phyloP scores from a whole-genome alignment of 1,284 basidiomycete species.

The Mycosarcoma mackinlayi region DNA sequence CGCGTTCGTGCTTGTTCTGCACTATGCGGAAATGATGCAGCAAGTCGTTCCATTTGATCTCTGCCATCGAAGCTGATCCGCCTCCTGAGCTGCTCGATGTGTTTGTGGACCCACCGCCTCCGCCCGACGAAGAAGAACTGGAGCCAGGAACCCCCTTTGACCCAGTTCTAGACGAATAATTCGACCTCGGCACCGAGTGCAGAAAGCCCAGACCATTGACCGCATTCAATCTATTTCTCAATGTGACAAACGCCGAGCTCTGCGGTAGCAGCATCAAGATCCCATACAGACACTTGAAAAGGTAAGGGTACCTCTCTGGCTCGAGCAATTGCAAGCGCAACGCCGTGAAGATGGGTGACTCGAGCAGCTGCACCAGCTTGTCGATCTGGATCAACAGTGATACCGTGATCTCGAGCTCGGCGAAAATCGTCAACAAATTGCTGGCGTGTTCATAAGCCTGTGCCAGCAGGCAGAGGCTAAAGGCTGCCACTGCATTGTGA shows the following conservation, averaged over 20 bases:
- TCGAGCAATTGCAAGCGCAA: slow-evolving; percentile 96
- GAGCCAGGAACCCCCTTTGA: slow-evolving; percentile 9
- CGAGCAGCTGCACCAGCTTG: slow-evolving; percentile 96
- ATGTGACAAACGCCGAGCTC: slow-evolving; percentile 92
- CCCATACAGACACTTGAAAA: slow-evolving; percentile 98
- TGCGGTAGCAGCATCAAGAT: slow-evolving; percentile 97
- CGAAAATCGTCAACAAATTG: slow-evolving; percentile 94
- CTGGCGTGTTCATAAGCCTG: slow-evolving; percentile 99
- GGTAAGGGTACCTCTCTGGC: slow-evolving; percentile 92
- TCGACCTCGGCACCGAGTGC: slow-evolving; percentile 79
- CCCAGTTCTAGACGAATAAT: slow-evolving; percentile 12
- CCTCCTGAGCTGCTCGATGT: slow-evolving; percentile 2
- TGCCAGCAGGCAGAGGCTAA: slow-evolving; percentile 92
- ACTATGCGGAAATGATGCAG: slow-evolving; percentile 63
- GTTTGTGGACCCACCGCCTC: slow-evolving; percentile 4
- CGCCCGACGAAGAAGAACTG: slow-evolving; percentile 7
- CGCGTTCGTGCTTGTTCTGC: slow-evolving; percentile 63
- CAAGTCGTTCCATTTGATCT: slow-evolving; percentile 64
- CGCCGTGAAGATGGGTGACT: slow-evolving; percentile 97
- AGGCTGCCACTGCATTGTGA: slow-evolving; percentile 96
- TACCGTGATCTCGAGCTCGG: slow-evolving; percentile 92
- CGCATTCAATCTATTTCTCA: slow-evolving; percentile 91
- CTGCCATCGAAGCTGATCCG: slow-evolving; percentile 30
- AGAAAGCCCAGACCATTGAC: slow-evolving; percentile 94
- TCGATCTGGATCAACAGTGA: slow-evolving; percentile 94